These are phyloP conservation scores for Lasiosphaeris hirsuta DNA, from an alignment of 495 filamentous ascomycete genomes.

Conservation along the genomic window DNA sequence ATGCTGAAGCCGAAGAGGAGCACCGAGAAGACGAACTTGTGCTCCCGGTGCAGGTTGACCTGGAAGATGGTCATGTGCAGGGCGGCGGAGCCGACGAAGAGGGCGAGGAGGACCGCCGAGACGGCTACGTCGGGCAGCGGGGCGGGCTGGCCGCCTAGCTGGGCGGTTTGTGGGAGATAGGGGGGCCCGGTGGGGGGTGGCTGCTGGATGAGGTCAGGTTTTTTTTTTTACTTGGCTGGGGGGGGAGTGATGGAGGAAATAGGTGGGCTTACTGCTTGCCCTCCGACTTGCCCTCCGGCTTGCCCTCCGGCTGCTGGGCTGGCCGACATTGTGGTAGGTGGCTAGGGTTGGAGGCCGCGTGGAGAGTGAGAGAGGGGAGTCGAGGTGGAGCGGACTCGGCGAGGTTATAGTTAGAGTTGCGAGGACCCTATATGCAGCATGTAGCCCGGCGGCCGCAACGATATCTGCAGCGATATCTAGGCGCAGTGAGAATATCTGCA, in stretches of 20 bases:
- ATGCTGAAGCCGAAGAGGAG: conserved; percentile 75
- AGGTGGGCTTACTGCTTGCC: not conserved
- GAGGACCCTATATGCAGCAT: too few species aligned
- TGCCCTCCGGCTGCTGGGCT: not conserved
- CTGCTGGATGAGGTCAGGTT: conserved; percentile 6
- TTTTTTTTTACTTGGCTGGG: not conserved
- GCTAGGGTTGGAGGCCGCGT: not conserved
- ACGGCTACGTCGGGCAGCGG: conserved; percentile 58
- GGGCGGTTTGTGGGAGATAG: conserved; percentile 37
- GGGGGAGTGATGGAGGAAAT: too few species aligned
- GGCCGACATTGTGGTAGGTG: not conserved
- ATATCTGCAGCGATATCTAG: too few species aligned
- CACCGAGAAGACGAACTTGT: conserved; percentile 67
- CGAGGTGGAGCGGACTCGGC: not conserved
- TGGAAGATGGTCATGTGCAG: conserved; percentile 62
- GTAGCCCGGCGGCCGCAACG: too few species aligned
- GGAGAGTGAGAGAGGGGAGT: not conserved
- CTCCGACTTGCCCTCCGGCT: too few species aligned
- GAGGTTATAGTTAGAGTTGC: not conserved
- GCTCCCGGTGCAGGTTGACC: conserved; percentile 50
- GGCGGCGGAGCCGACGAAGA: conserved; percentile 57
- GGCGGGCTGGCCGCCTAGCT: conserved; percentile 58
- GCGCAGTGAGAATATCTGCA: too few species aligned
- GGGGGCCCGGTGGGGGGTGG: conserved; percentile 24
- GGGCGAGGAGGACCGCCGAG: conserved; percentile 58